Base-by-base conservation (phyloP, 768 basidiomycete genomes). In the Boletus rubescentipes region DNA sequence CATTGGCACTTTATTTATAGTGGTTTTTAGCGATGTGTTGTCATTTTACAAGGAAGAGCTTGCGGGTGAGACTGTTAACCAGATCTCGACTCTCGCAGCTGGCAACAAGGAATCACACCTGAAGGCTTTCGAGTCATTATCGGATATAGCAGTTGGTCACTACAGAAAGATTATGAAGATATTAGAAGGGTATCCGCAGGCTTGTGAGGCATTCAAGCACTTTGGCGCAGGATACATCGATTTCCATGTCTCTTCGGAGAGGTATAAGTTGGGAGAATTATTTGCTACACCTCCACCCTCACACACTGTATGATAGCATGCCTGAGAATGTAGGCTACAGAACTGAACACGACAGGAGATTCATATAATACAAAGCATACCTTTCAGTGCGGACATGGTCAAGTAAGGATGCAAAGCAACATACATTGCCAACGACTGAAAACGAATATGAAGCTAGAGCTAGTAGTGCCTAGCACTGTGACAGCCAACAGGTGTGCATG, bases 41-140 rank as follows among this genome's bases (percentile, higher is more conserved):
- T 50, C 32, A 20, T 42, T 50, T 8, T 50, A 50, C 49, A 42
- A 42, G 49, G 49, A 35, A 26, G 49, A 42, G 15, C 21, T 42
- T 39, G 31, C 40, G 0, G 71, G 66, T 5, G 75, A 75, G 46
- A 49, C 53, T 5, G 58, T 59, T 38, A 74, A 73, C 47, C 67
- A 61, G 21, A 55, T 75, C 21, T 68, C 73, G 0, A 43, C 65
- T 12, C 44, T 69, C 0, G 73, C 73, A 2, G 51, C 50, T 9
- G 55, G 53, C 16, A 53, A 62, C 14, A 51, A 54, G 10, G 34
- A 42, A 2, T 54, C 66, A 1, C 70, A 72, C 51, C 44, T 64
- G 32, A 60, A 66, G 2, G 60, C 59, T 10, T 62, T 74, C 2
- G 23, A 51, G 2, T 31, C 37, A 2, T 46, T 73, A 4, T 60